Base-by-base conservation (phyloP, 2,329 filamentous ascomycete genomes). In the Bipolaris bicolor region DNA sequence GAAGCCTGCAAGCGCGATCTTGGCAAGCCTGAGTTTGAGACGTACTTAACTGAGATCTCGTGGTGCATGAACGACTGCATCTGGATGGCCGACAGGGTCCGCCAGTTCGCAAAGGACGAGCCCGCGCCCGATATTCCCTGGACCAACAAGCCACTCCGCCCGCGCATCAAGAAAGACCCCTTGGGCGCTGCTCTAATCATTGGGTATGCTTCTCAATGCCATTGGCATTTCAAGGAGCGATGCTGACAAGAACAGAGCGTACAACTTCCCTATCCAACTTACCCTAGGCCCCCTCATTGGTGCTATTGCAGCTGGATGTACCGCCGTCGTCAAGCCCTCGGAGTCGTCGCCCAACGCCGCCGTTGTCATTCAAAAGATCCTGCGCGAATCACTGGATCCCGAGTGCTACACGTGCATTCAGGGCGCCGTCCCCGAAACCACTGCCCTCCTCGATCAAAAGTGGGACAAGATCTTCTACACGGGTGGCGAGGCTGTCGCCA, bases 401-500 rank as follows among this genome's bases (percentile, higher is more conserved):
- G 85, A 86, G 15, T 88, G 88, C 66, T 97, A 92, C 78, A 80
- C 82, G 34, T 85, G 92, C 57, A 82, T 97, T 65, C 95, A 97
- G 74, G 95, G 95, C 58, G 88, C 82, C 26, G 79, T 97, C 18
- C 83, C 88, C 11, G 92, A 97, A 81, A 92, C 90, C 3, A 91
- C 90, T 44, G 88, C 87, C 11, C 80, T 98, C 43, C 84, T 99
- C 33, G 87, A 94, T 56, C 86, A 92, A 80, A 94, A 94, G 77
- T 99, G 93, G 89, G 93, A 96, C 80, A 98, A 97, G 84, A 96
- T 99, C 71, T 93, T 95, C 82, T 99, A 97, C 81, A 99, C 95
- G 1, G 95, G 95, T 52, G 88, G 87, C 69, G 84, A 84, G 50
- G 80, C 75, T 26, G 92, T 97, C 16, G 95, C 91, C 46, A 81